Conservation (phyloP, 1,284 basidiomycete genomes). For the Moniliella sp. region DNA sequence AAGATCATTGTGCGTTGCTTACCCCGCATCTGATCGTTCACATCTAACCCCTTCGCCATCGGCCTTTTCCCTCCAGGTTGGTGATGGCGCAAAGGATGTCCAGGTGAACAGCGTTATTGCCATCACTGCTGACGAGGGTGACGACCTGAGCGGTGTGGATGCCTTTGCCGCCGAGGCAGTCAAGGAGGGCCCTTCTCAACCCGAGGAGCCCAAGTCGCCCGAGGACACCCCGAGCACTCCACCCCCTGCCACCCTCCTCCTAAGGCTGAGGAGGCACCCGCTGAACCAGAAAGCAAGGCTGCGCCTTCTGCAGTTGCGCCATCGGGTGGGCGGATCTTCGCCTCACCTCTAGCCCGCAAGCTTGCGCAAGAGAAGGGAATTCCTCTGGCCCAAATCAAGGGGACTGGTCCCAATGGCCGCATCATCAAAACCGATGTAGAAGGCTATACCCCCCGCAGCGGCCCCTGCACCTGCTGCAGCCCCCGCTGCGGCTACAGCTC, state of each 20-base stretch:
- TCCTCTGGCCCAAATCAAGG: slow-evolving; percentile 72
- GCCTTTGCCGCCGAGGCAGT: slow-evolving; percentile 43
- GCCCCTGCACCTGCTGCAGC: neutral
- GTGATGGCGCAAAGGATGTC: slow-evolving; percentile 67
- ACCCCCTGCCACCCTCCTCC: slow-evolving; percentile 6
- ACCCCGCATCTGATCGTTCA: neutral
- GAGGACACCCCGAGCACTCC: neutral
- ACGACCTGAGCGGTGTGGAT: slow-evolving; percentile 63
- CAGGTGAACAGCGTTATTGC: slow-evolving; percentile 71
- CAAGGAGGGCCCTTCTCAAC: neutral
- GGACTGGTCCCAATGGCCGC: slow-evolving; percentile 75
- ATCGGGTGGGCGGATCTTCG: slow-evolving; percentile 47
- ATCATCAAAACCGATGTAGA: slow-evolving; percentile 86
- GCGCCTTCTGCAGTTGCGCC: slow-evolving; percentile 34
- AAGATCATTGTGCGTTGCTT: slow-evolving; percentile 51
- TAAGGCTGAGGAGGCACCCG: slow-evolving; percentile 33
- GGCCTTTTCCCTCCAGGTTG: slow-evolving; percentile 36
- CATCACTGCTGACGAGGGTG: slow-evolving; percentile 74
- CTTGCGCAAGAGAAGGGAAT: slow-evolving; percentile 85
- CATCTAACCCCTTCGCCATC: neutral
- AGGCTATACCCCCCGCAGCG: slow-evolving; percentile 42
- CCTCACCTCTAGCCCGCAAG: slow-evolving; percentile 82
- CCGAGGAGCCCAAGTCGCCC: neutral
- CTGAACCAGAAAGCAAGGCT: slow-evolving; percentile 22
- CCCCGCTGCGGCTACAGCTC: slow-evolving; percentile 3